phyloP scores from a whole-genome alignment of 495 filamentous ascomycete genomes.

The Letharia lupina region DNA sequence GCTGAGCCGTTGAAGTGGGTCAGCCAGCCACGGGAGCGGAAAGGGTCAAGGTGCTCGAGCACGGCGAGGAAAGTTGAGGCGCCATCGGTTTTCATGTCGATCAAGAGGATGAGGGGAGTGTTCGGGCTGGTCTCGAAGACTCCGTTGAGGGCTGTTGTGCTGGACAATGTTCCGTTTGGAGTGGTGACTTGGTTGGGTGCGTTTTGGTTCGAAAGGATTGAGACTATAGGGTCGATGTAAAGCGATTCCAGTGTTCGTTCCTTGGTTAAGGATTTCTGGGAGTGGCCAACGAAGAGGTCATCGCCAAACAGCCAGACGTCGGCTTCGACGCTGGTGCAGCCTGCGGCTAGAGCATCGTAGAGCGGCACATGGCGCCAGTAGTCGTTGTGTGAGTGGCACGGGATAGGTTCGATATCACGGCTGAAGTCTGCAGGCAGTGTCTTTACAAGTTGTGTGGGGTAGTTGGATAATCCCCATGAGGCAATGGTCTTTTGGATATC shows the following conservation, averaged over 20 bases:
- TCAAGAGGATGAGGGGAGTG: slow-evolving; percentile 29
- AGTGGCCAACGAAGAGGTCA: slow-evolving; percentile 52
- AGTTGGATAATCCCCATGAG: slow-evolving; percentile 13
- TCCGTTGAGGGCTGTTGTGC: slow-evolving; percentile 36
- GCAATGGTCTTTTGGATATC: slow-evolving; percentile 17
- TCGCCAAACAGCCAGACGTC: slow-evolving; percentile 54
- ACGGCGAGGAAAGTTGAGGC: slow-evolving; percentile 41
- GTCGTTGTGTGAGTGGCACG: slow-evolving; percentile 64
- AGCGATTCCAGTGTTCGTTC: slow-evolving; percentile 52
- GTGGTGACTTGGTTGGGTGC: slow-evolving; percentile 20
- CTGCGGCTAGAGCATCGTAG: slow-evolving; percentile 41
- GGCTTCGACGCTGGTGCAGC: slow-evolving; percentile 61
- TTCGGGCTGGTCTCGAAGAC: slow-evolving; percentile 45
- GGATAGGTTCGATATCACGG: slow-evolving; percentile 46
- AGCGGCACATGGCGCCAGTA: slow-evolving; percentile 55
- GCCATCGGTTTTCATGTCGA: slow-evolving; percentile 39
- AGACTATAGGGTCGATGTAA: slow-evolving; percentile 56
- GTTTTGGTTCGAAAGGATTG: slow-evolving; percentile 49
- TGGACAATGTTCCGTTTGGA: not conserved
- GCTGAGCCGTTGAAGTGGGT: slow-evolving; percentile 45
- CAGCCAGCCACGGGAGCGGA: slow-evolving; percentile 51
- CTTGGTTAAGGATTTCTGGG: slow-evolving; percentile 40
- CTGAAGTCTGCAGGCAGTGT: slow-evolving; percentile 41
- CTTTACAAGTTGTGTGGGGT: not conserved
- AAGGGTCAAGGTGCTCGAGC: slow-evolving; percentile 41